Base-by-base conservation (phyloP, 73 alveolate genomes). In the Stentor roeselii region DNA sequence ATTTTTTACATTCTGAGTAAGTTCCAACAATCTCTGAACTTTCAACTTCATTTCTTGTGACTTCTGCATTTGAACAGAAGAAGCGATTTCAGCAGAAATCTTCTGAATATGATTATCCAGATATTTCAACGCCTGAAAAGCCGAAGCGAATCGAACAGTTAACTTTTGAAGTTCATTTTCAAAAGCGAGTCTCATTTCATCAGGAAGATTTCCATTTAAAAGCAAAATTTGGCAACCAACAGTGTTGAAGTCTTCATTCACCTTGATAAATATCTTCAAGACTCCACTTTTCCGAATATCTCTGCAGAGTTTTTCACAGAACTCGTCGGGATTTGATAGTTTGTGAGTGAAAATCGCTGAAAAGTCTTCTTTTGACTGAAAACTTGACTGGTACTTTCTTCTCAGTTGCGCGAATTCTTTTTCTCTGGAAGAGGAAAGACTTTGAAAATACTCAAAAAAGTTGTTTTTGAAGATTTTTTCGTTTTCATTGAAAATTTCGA, bases 281-380 rank as follows among this genome's bases (percentile, higher is more conserved):
- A 34, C 11, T 67, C 80, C 80, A 21, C 41, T 21, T 67, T 67
- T 67, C 34, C 34, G 21, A 2, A 67, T 2, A 21, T 21, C 1
- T 1, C 27, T 21, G 34, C 41, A 30, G 14, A 67, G 11, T 11
- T 34, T 21, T 67, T 67, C 80, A 2, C 37, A 21, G 80, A 67
- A 21, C 37, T 67, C 80, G 0, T 0, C 0, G 15, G 80, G 41
- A 67, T 67, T 67, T 15, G 80, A 67, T 27, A 67, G 34, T 2
- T 67, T 67, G 41, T 67, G 80, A n/a, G 80, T 67, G 37, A 67
- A 67, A 21, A 21, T 67, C 2, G 80, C 80, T 1, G n/a, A 32
- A 2, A 67, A 67, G 11, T 21, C 41, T 21, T 67, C 80, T 67
- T 21, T n/a, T 30, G 15, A 15, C 21, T 27, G 2, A 2, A 67